Evolutionary conservation across 306 rosid species (phyloP).

Genomic region (Prosopis cineraria): DNA sequence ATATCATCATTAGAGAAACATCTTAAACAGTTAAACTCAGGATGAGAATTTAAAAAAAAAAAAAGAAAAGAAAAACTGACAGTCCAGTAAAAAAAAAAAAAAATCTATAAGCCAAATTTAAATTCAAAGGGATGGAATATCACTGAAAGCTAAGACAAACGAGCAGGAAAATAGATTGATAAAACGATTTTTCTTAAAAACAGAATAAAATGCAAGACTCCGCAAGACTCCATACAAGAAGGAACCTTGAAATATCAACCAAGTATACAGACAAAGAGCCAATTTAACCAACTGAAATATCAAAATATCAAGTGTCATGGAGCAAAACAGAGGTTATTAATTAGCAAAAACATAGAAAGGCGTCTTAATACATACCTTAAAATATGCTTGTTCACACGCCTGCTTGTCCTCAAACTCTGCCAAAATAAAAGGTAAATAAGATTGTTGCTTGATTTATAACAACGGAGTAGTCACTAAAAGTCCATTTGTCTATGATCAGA

Average conservation of each 20-base stretch:
- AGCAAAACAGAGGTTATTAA: neutral
- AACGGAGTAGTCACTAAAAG: neutral
- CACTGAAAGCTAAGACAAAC: conserved; percentile 13
- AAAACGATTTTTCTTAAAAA: neutral
- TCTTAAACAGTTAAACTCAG: neutral
- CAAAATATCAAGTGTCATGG: conserved; percentile 24
- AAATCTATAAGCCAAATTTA: conserved; percentile 14
- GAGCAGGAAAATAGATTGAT: neutral
- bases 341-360: neutral
- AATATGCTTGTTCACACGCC: conserved; percentile 92
- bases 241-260: conserved; percentile 8
- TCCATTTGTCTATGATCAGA: conserved; percentile 8
- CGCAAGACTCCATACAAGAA: conserved; percentile 3
- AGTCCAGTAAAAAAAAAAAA: neutral
- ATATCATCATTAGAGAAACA: conserved; percentile 14
- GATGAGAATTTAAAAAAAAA: conserved; percentile 11
- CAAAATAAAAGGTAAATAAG: conserved; percentile 29
- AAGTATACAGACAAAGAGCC: conserved; percentile 1
- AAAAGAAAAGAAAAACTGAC: conserved; percentile 6
- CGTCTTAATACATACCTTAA: conserved; percentile 62
- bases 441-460: conserved; percentile 24
- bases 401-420: conserved; percentile 78
- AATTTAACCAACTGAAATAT: conserved; percentile 3
- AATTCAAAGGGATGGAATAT: conserved; percentile 14
- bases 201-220: conserved; percentile 10